Base-by-base conservation (phyloP, 257 asterid genomes). In the Agastache rugosa region DNA sequence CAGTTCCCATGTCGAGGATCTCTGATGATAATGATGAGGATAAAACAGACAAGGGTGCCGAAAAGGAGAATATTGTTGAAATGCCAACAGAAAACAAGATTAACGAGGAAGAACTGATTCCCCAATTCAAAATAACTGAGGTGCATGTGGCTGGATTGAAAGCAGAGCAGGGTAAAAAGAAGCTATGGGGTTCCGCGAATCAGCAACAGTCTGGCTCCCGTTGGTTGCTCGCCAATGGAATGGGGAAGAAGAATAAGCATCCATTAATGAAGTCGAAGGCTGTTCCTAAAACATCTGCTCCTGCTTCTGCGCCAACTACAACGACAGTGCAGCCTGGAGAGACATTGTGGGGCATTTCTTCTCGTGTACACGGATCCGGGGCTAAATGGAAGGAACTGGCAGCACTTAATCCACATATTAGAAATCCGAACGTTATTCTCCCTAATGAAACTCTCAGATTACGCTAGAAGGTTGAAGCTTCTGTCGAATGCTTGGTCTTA, bases 241-340 rank as follows among this genome's bases (percentile, higher is more conserved):
- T 95, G 99, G 99, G 98, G 73, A 95, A 95, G 91, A 95, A 90
- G 89, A 90, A 94, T 61, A 92, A 89, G 77, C 96, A 87, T 79
- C 96, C 96, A 7, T 47, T 88, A 11, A 62, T 89, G 90, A 95
- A 92, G 83, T 83, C 97, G 17, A 89, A 87, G 70, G 83, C 74
- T n/a, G 76, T 73, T 56, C 75, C 71, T 11, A 87, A 73, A 75
- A 35, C 85, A 53, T 80, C 91, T 25, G 63, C 70, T 41, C 75
- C 84, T 63, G 50, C 91, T 73, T 69, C 88, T 44, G 63, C 83
- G 9, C 66, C 78, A 22, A 75, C 74, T 17, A 68, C 84, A 0
- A 75, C 91, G 22, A 81, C 81, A 1, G 86, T 59, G 53, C 85
- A 90, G 66, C 85, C 87, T 16, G 88, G 88, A 23, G 93, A 90